Conservation (phyloP, 176 grass and related monocot genomes). For the Dactylis glomerata region DNA sequence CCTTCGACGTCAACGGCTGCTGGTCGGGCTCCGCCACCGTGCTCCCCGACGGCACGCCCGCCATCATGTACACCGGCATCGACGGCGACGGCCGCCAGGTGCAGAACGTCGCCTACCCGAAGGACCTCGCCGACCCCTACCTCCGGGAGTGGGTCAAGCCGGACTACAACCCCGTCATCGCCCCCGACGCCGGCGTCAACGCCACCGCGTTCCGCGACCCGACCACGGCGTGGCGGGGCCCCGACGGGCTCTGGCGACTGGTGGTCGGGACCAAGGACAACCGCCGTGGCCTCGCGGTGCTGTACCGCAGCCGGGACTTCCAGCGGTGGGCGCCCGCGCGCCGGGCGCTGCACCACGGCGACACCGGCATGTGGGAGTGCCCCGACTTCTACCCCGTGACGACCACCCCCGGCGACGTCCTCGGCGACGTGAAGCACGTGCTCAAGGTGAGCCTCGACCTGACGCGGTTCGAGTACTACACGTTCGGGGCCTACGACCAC, state of each 20-base stretch:
- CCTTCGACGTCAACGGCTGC: conserved; percentile 65
- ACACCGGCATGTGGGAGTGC: conserved; percentile 96
- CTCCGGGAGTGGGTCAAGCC: conserved; percentile 75
- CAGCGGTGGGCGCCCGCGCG: conserved; percentile 18
- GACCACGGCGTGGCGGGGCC: conserved; percentile 59
- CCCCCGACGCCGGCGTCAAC: conserved; percentile 16
- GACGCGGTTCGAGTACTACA: conserved; percentile 57
- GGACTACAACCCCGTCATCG: conserved; percentile 74
- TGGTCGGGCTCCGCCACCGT: conserved; percentile 74
- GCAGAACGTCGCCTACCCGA: conserved; percentile 71
- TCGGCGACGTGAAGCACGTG: conserved; percentile 32
- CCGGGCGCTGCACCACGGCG: conserved; percentile 36
- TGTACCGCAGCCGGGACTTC: conserved; percentile 66
- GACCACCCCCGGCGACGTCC: not conserved
- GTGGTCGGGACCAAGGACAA: conserved; percentile 47
- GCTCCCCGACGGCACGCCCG: conserved; percentile 43
- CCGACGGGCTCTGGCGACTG: conserved; percentile 54
- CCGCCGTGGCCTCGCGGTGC: conserved; percentile 27
- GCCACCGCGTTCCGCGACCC: conserved; percentile 63
- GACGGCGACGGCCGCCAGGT: conserved; percentile 36
- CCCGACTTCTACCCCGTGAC: conserved; percentile 71
- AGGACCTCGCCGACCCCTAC: conserved; percentile 58
- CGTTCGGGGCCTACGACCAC: conserved; percentile 54
- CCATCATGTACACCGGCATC: conserved; percentile 70
- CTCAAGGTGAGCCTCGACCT: conserved; percentile 74